Percentiles rank a stretch among this genome's conserved stretches.
Conservation (phyloP, 1,139 yeast genomes). For the Trichomonascaceae sp. region DNA sequence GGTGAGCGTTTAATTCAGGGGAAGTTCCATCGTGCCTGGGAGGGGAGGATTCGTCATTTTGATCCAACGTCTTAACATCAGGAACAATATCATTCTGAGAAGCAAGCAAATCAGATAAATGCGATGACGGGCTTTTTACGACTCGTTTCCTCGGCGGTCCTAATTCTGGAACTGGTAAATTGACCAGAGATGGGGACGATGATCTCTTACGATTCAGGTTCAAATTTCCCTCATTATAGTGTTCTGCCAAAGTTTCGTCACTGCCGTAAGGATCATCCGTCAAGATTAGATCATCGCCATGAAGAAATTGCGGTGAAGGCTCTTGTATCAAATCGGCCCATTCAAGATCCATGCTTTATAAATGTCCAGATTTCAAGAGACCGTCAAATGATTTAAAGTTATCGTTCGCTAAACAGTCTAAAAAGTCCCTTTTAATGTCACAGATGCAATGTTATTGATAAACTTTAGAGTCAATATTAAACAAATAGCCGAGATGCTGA, state of each 20-base stretch:
- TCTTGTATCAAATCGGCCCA: not conserved
- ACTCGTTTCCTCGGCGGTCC: constrained; percentile 4
- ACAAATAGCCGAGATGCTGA: not conserved
- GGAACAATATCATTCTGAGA: not conserved
- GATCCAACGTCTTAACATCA: not conserved
- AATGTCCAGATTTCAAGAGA: no score
- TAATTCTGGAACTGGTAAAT: constrained; percentile 6
- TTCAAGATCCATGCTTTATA: not conserved
- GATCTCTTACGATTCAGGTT: not conserved
- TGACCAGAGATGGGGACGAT: constrained; percentile 5
- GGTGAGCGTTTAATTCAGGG: not conserved
- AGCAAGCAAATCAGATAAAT: not conserved
- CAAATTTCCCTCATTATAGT: not conserved
- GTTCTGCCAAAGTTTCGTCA: not conserved
- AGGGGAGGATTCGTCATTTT: not conserved
- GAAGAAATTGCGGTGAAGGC: not conserved
- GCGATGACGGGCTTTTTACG: constrained; percentile 7
- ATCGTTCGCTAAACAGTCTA: no score
- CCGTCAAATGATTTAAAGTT: no score
- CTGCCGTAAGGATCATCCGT: not conserved
- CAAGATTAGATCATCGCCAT: not conserved
- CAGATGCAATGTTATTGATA: not conserved
- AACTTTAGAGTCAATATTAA: not conserved
- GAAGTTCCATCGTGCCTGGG: not conserved
- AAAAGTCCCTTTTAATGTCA: not conserved